These are phyloP conservation scores for Solanum rostratum DNA, from an alignment of 257 asterid species.

Conservation along the genomic window DNA sequence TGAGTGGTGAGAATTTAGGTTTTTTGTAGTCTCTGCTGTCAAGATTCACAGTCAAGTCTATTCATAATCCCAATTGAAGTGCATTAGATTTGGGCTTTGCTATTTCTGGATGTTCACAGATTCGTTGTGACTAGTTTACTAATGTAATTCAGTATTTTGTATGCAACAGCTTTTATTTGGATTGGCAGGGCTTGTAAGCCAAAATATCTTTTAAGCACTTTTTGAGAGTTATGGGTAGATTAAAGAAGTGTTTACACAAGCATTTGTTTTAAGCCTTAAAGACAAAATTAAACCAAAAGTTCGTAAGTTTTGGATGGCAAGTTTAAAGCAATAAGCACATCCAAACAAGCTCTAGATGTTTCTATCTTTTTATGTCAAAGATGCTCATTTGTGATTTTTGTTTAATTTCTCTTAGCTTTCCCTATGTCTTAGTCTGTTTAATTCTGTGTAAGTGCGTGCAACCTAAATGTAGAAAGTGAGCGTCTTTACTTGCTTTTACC, in stretches of 20 bases:
- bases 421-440: neutral
- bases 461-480: neutral
- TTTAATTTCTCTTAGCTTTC: neutral
- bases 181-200: too few relatives aligned
- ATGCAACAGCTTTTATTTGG: too few relatives aligned
- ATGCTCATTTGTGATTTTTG: neutral
- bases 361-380: neutral
- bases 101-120: neutral
- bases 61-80: neutral
- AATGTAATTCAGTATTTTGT: neutral
- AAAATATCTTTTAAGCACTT: too few relatives aligned
- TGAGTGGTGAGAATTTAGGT: neutral
- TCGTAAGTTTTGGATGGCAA: too few relatives aligned
- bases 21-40: neutral
- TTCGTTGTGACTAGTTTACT: neutral
- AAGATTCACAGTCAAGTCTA: neutral
- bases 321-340: too few relatives aligned
- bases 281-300: too few relatives aligned
- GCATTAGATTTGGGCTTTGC: neutral
- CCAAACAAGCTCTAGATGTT: too few relatives aligned
- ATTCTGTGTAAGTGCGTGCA: neutral
- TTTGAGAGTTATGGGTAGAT: too few relatives aligned
- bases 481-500: neutral
- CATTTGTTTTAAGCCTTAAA: too few relatives aligned
- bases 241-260: too few relatives aligned